phyloP scores from a whole-genome alignment of 140 eudicot species.

The Oenanthe javanica region DNA sequence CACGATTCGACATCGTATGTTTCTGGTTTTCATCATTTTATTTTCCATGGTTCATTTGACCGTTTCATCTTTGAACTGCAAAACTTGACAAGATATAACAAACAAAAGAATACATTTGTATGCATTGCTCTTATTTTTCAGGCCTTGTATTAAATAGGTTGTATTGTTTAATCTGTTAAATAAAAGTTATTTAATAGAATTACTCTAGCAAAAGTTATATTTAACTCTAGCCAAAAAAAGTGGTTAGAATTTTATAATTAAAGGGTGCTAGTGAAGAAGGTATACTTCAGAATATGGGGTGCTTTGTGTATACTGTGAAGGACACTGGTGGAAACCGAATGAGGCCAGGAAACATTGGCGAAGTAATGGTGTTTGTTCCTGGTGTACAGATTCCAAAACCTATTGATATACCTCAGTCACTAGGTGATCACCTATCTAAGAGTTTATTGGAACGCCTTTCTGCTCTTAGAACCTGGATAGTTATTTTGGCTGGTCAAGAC shows the following conservation, averaged over 20 bases:
- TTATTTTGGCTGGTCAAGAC: slow-evolving; percentile 94
- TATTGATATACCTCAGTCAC: slow-evolving; percentile 58
- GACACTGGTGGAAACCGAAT: slow-evolving; percentile 71
- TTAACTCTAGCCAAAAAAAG: too few relatives aligned
- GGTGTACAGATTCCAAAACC: slow-evolving; percentile 90
- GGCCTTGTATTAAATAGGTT: not conserved
- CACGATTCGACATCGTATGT: slow-evolving; percentile 18
- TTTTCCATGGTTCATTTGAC: not conserved
- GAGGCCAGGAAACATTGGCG: slow-evolving; percentile 86
- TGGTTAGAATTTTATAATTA: slow-evolving; percentile 15
- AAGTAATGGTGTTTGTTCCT: slow-evolving; percentile 76
- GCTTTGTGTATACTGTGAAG: slow-evolving; percentile 65
- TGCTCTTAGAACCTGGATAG: slow-evolving; percentile 87
- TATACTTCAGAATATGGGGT: slow-evolving; percentile 52
- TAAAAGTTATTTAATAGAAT: too few relatives aligned
- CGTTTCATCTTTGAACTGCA: not conserved
- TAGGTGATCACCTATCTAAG: slow-evolving; percentile 54
- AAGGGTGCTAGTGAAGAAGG: slow-evolving; percentile 24
- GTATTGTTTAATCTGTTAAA: slow-evolving; percentile 16
- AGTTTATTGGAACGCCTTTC: slow-evolving; percentile 67
- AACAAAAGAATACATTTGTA: not conserved
- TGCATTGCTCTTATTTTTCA: not conserved
- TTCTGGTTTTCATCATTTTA: slow-evolving; percentile 13
- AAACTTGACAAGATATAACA: not conserved
- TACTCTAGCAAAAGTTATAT: too few relatives aligned